Evolutionary conservation across 768 basidiomycete species (phyloP).

Genomic region (Rhizopogon vesiculosus): DNA sequence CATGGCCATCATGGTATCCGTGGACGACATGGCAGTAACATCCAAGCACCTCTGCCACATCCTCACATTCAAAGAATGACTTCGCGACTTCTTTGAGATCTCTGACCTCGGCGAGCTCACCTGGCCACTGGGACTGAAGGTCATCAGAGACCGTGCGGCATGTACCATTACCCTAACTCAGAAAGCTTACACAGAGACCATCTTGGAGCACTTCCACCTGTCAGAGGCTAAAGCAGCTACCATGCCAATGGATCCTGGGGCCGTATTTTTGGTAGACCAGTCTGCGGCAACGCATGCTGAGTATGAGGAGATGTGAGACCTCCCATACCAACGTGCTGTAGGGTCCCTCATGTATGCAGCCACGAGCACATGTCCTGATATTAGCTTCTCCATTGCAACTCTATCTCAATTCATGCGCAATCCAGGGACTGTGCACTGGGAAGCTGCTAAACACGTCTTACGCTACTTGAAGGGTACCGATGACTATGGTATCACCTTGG

Average conservation of each 20-base stretch:
- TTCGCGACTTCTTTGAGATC: constrained; percentile 6
- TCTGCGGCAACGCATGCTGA: not conserved
- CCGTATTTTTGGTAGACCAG: constrained; percentile 7
- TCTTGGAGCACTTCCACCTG: no score
- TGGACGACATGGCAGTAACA: constrained; percentile 28
- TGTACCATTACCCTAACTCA: no score
- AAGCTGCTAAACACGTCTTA: no score
- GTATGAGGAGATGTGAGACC: no score
- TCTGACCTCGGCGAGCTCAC: constrained; percentile 11
- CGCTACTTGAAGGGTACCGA: no score
- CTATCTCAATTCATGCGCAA: constrained; percentile 19
- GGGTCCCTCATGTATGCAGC: constrained; percentile 13
- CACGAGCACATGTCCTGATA: constrained; percentile 15
- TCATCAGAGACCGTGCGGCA: no score
- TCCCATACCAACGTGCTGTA: constrained; percentile 9
- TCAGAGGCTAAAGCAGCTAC: no score
- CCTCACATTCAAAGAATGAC: not conserved
- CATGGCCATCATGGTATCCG: constrained; percentile 25
- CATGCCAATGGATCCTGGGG: no score
- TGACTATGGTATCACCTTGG: no score
- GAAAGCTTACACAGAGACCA: no score
- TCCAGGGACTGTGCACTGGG: no score
- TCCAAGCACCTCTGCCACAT: constrained; percentile 10
- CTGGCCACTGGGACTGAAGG: constrained; percentile 20
- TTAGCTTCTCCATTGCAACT: constrained; percentile 16